Evolutionary conservation across 495 filamentous ascomycete species (phyloP).

Genomic region (Daldinia grandis): DNA sequence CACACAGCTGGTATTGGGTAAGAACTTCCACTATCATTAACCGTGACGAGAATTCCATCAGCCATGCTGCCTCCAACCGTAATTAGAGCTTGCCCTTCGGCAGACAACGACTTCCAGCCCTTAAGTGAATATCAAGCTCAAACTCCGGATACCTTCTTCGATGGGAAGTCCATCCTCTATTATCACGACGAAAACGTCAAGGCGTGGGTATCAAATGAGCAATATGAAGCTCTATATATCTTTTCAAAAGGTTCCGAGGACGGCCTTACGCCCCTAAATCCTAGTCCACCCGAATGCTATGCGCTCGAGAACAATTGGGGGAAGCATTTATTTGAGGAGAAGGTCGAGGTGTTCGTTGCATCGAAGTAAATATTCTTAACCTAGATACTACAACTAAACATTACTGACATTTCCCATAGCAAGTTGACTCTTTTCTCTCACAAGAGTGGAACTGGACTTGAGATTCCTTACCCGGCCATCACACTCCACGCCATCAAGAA

Average conservation of each 20-base stretch:
- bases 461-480: constrained; percentile 88
- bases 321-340: constrained; percentile 53
- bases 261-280: constrained; percentile 41
- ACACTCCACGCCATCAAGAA: constrained; percentile 87
- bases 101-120: constrained; percentile 67
- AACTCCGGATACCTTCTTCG: constrained; percentile 85
- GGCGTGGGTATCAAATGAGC: constrained; percentile 60
- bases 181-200: constrained; percentile 71
- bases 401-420: constrained; percentile 53
- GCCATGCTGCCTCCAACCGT: constrained; percentile 51
- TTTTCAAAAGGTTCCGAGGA: constrained; percentile 48
- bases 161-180: constrained; percentile 80
- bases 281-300: constrained; percentile 45
- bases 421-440: constrained; percentile 77
- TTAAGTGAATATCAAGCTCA: constrained; percentile 82
- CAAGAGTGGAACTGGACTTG: constrained; percentile 66
- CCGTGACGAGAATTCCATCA: not conserved
- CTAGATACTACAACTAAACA: not conserved
- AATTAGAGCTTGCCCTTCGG: constrained; percentile 53
- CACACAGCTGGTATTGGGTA: not conserved
- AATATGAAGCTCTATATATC: constrained; percentile 58
- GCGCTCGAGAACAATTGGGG: constrained; percentile 47
- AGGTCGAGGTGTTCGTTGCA: constrained; percentile 78
- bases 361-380: constrained; percentile 67
- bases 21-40: not conserved